phyloP scores from a whole-genome alignment of 2,329 filamentous ascomycete genomes.

The Alternaria longipes region DNA sequence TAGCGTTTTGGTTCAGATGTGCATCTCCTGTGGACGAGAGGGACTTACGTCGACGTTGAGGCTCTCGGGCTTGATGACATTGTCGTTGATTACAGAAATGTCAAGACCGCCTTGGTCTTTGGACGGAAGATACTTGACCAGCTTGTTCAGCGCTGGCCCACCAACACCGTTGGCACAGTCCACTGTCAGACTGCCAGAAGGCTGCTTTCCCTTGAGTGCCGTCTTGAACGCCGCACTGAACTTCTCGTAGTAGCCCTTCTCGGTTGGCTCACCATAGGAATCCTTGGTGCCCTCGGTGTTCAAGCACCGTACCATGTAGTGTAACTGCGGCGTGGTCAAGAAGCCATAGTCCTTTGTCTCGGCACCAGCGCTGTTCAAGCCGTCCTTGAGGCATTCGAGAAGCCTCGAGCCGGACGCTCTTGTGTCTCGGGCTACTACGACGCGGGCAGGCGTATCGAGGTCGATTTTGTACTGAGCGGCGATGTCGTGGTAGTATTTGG shows the following conservation, averaged over 20 bases:
- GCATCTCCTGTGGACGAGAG: background rate
- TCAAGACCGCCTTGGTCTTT: slow-evolving; percentile 71
- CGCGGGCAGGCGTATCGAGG: slow-evolving; percentile 71
- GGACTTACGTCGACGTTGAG: slow-evolving; percentile 84
- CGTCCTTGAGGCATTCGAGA: slow-evolving; percentile 79
- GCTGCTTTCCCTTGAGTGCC: slow-evolving; percentile 76
- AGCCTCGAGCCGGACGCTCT: slow-evolving; percentile 89
- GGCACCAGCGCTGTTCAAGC: slow-evolving; percentile 77
- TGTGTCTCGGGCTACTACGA: slow-evolving; percentile 92
- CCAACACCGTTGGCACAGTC: slow-evolving; percentile 98
- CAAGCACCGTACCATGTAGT: slow-evolving; percentile 93
- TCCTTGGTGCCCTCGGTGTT: slow-evolving; percentile 90
- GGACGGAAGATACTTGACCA: slow-evolving; percentile 82
- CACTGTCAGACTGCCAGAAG: slow-evolving; percentile 78
- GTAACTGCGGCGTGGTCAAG: slow-evolving; percentile 95
- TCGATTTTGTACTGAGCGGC: slow-evolving; percentile 69
- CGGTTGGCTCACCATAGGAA: slow-evolving; percentile 87
- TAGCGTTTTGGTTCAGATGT: too few relatives aligned
- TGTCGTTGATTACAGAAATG: slow-evolving; percentile 89
- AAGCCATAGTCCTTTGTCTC: slow-evolving; percentile 87
- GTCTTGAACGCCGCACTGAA: slow-evolving; percentile 83
- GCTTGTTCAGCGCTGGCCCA: slow-evolving; percentile 85
- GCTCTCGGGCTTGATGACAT: slow-evolving; percentile 87
- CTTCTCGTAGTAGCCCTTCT: slow-evolving; percentile 95
- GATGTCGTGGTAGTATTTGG: slow-evolving; percentile 78